Evolutionary conservation across 2,329 filamentous ascomycete species (phyloP).

Genomic region (Chrysosporium keratinophilum): DNA sequence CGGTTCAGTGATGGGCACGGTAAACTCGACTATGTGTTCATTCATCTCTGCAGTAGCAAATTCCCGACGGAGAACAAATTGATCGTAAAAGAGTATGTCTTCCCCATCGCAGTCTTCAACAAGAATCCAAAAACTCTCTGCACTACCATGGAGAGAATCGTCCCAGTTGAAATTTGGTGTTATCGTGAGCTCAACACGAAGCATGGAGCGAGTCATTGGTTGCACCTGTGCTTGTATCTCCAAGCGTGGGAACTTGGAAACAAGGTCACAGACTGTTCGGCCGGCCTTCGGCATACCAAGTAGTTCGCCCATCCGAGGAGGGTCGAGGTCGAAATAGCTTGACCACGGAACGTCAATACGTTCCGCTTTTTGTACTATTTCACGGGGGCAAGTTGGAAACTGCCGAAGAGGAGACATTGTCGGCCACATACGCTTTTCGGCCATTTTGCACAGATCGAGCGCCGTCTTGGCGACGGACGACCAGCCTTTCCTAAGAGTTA

Average conservation of each 20-base stretch:
- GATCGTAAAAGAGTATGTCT: conserved; percentile 88
- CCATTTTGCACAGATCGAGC: conserved; percentile 95
- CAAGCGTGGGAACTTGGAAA: conserved; percentile 85
- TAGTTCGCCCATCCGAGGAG: conserved; percentile 90
- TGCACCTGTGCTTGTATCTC: conserved; percentile 90
- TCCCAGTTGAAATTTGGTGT: conserved; percentile 96
- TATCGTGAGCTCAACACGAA: conserved; percentile 80
- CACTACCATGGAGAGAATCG: conserved; percentile 70
- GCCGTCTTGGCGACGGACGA: conserved; percentile 84
- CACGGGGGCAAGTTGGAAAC: conserved; percentile 69
- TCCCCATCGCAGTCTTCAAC: conserved; percentile 97
- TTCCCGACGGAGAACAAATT: conserved; percentile 81
- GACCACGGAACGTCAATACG: conserved; percentile 88
- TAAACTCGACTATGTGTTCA: conserved; percentile 92
- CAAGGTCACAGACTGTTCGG: conserved; percentile 69
- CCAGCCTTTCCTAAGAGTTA: conserved; percentile 95
- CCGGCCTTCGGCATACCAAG: conserved; percentile 84
- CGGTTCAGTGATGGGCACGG: conserved; percentile 89
- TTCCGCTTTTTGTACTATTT: conserved; percentile 86
- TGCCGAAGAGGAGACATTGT: conserved; percentile 95
- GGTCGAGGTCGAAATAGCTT: conserved; percentile 92
- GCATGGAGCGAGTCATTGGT: conserved; percentile 86
- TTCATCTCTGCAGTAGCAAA: conserved; percentile 78
- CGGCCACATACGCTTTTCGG: conserved; percentile 98
- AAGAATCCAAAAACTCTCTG: conserved; percentile 93